Evolutionary conservation across 768 basidiomycete genomes (phyloP), one percentile per base, ranked within the genome.

Genomic region (Phlebiopsis flavidoalba): DNA sequence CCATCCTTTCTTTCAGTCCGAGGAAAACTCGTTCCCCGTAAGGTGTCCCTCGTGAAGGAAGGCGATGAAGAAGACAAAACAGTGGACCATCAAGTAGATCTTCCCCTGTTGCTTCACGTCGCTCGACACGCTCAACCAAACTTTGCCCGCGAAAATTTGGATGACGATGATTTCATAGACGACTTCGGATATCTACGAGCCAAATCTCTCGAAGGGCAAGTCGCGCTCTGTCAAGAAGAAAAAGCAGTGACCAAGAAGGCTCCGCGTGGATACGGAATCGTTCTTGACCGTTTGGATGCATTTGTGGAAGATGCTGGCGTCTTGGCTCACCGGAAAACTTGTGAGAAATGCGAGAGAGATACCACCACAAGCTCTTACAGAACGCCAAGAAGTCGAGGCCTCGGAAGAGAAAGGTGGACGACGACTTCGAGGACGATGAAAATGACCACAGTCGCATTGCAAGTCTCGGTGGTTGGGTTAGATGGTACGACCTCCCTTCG

Each of bases 381-480:
- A 31, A 36, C 8, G 3, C 21, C 14, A 47, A 53, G 24, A 59
- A 55, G 22, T 15, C 12, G 3, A 57, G 57, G 49, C 53, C 53
- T 7, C 61, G 59, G 53, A 62, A 62, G 58, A 55, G 21, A 60
- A 67, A 51, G 22, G 33, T 49, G 54, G 71, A 69, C 54, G 70
- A 65, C 52, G 58, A 75, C 12, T 67, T 72, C 37, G 81, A 83
- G 31, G 81, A 83, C 12, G 84, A 87, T 56, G 83, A 86, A 33
- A 83, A 83, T 35, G 85, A 87, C 47, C 74, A 79, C 40, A 81
- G 83, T 40, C 76, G 73, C 52, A 73, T 84, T 10, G 73, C 63
- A 12, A 69, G 71, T 7, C 73, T 88, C 50, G 92, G 92, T 12
- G 92, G 92, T 26, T 95, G 92, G 92, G 84, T 93, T 63, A 80